Base-by-base conservation (phyloP, 805 yeast genomes). In the Candida oleophila region DNA sequence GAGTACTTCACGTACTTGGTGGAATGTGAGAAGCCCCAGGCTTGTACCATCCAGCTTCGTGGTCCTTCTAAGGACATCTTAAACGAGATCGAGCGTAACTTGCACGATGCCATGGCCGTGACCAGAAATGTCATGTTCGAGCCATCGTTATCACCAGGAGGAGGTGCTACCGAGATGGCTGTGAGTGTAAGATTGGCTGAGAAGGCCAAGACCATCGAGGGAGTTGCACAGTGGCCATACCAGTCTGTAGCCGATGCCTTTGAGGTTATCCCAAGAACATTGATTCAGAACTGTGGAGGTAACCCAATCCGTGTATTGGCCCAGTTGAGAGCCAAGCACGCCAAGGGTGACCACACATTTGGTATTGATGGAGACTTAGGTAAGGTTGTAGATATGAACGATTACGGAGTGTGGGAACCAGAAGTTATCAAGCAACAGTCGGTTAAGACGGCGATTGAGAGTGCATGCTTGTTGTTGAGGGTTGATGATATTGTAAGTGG, bases 91-190 rank as follows among this genome's bases (percentile, higher is more conserved):
- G 99, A 94, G 63, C 84, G 99, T 65, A 94, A 94, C 65, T 77
- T 94, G 63, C 97, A 94, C 64, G 99, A 94, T 69, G 99, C 99
- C 39, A 87, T 94, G 96, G 92, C 97, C 2, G 99, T 94, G 40
- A 84, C 98, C 16, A 82, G 97, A 67, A 94, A 94, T 62, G 97
- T 94, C 32, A 79, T 89, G 77, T 83, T 92, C 56, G 96, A 92
- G 66, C 99, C 99, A 44, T 82, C 91, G 37, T 78, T 94, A 62
- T 80, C 96, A 2, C 99, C 99, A 42, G 99, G 99, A 59, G 99
- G 99, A 50, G 99, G 99, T 59, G 99, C 99, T 44, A 92, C 97
- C 22, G 99, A 94, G 73, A 94, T 94, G 98, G 98, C 98, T 2
- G 90, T 94, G 35, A 78, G 92, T 49, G 97, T 94, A 25, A 82